Evolutionary conservation across 2,329 filamentous ascomycete genomes (phyloP), one percentile per base, ranked within the genome.

Genomic region (Lachnellula occidentalis): DNA sequence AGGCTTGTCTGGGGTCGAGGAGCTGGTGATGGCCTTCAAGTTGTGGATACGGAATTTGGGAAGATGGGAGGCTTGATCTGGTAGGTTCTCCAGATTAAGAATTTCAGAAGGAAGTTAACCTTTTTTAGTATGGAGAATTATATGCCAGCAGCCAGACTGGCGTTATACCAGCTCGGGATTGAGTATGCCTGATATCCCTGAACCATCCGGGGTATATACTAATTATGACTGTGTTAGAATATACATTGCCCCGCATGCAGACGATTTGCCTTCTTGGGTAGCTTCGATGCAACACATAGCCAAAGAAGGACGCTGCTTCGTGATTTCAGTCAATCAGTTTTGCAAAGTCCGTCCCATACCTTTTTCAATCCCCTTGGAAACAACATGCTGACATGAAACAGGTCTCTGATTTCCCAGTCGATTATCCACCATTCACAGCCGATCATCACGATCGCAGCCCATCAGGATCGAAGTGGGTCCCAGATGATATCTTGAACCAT

Each of bases 271-370:
- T 14, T 19, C 68, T 17, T 74, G 72, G 73, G 66, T 65, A 12
- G 72, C 72, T 8, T 70, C 72, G 2, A 73, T 73, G 71, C 71
- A 73, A 51, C 73, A 75, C 54, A 73, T 75, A 24, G 73, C 72
- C n/a, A 75, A 75, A 55, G 72, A 75, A 55, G 73, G 73, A 11
- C 67, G 72, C 34, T 74, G 72, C 56, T 75, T 74, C 53, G 72
- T 75, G 2, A 69, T 74, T 5, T 72, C 70, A 0, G 70, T 71
- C 37, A 75, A 75, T 53, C 69, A 72, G 27, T 67, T 73, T 57
- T 72, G 69, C 59, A 72, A 63, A 50, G 71, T 73, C 8, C 15
- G n/a, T 19, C 14, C n/a, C n/a, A n/a, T 19, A 15, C 27, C 4
- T 39, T 24, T 24, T 24, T 24, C 5, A 1, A 24, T 24, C 24